These are phyloP conservation scores for Gaeumannomyces tritici DNA, from an alignment of 2,329 filamentous ascomycete species.

Conservation along the genomic window DNA sequence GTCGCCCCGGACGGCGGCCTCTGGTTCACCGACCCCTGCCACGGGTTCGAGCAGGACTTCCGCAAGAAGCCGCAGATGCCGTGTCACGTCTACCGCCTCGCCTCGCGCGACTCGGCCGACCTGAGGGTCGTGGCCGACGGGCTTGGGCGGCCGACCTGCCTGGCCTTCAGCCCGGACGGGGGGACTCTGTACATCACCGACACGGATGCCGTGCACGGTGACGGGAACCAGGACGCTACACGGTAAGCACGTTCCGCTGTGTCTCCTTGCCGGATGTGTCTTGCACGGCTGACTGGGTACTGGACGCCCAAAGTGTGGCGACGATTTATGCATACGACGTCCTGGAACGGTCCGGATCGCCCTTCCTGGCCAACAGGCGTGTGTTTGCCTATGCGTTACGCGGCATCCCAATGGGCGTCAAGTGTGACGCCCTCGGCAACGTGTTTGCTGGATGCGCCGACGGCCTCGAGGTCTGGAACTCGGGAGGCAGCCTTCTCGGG, in stretches of 20 bases:
- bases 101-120: constrained; percentile 24
- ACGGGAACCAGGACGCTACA: constrained; percentile 17
- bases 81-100: constrained; percentile 37
- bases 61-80: constrained; percentile 32
- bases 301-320: constrained; percentile 15
- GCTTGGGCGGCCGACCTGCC: constrained; percentile 31
- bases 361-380: constrained; percentile 36
- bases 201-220: constrained; percentile 18
- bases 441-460: constrained; percentile 37
- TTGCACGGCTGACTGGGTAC: background rate
- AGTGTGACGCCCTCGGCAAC: constrained; percentile 31
- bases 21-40: constrained; percentile 40
- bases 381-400: constrained; percentile 39
- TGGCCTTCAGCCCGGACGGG: constrained; percentile 27
- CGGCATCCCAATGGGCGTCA: constrained; percentile 33
- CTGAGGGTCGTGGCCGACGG: constrained; percentile 37
- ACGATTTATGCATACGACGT: constrained; percentile 41
- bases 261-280: background rate
- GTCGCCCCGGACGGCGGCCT: constrained; percentile 26
- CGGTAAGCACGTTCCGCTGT: constrained; percentile 13
- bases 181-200: constrained; percentile 33
- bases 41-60: constrained; percentile 34
- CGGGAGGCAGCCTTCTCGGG: constrained; percentile 32
- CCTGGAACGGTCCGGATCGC: constrained; percentile 20
- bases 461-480: constrained; percentile 39